These are phyloP conservation scores for Didymella glomerata DNA, from an alignment of 2,329 filamentous ascomycete genomes.

Conservation along the genomic window DNA sequence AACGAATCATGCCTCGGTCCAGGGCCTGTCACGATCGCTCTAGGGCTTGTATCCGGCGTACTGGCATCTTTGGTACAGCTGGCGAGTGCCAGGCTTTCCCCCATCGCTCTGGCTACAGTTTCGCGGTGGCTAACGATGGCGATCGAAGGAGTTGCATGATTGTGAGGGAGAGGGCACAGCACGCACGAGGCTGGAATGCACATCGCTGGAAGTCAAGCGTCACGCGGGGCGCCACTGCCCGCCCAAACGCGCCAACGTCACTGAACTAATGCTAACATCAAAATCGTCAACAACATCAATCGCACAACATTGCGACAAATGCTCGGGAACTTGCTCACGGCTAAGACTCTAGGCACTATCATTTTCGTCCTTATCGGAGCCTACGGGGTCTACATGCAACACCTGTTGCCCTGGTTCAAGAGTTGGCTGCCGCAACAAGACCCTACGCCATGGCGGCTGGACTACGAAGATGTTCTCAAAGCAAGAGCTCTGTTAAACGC, in stretches of 20 bases:
- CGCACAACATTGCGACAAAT: neutral
- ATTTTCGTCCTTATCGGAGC: neutral
- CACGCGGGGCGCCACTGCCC: neutral
- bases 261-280: neutral
- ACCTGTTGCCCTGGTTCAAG: neutral
- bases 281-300: neutral
- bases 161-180: too few species aligned
- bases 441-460: constrained; percentile 6
- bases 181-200: neutral
- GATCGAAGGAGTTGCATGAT: too few species aligned
- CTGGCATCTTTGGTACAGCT: too few species aligned
- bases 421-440: neutral
- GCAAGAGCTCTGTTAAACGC: constrained; percentile 34
- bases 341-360: neutral
- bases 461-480: constrained; percentile 36
- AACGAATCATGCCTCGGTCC: too few species aligned
- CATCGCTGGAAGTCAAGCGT: neutral
- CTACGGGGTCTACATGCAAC: neutral
- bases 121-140: too few species aligned
- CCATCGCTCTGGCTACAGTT: too few species aligned
- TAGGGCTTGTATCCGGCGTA: too few species aligned
- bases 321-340: neutral
- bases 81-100: too few species aligned
- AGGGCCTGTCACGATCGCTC: too few species aligned
- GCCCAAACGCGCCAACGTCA: neutral